Percentiles rank a stretch among this genome's conserved stretches.
Conservation (phyloP, 2,329 filamentous ascomycete genomes). For the Epichloe typhina region DNA sequence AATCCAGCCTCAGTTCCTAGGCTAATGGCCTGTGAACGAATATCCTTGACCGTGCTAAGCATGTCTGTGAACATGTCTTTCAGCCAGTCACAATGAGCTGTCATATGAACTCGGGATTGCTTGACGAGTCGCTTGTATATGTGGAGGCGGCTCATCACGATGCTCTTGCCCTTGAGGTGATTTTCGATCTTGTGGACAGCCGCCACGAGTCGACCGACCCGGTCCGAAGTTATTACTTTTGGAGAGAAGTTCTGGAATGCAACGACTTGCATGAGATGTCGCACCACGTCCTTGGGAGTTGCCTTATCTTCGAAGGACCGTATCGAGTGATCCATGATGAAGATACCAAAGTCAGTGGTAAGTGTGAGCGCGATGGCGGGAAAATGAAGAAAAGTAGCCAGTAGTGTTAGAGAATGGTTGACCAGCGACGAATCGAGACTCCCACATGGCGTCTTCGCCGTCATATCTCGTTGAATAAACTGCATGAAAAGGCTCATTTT, state of each 20-base stretch:
- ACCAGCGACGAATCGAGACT: slow-evolving; percentile 54
- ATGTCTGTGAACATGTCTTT: slow-evolving; percentile 71
- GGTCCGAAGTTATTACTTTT: slow-evolving; percentile 59
- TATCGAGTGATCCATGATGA: slow-evolving; percentile 71
- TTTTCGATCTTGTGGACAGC: slow-evolving; percentile 61
- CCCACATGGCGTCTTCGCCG: slow-evolving; percentile 42
- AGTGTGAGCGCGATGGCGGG: slow-evolving; percentile 57
- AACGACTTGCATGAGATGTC: slow-evolving; percentile 68
- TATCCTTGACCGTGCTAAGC: slow-evolving; percentile 65
- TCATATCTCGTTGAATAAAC: slow-evolving; percentile 74
- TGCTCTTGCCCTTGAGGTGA: slow-evolving; percentile 65
- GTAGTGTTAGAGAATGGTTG: slow-evolving; percentile 64
- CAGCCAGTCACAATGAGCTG: slow-evolving; percentile 63
- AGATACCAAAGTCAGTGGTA: slow-evolving; percentile 64
- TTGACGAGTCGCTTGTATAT: slow-evolving; percentile 68
- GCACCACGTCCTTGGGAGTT: slow-evolving; percentile 63
- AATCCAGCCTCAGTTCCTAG: slow-evolving; percentile 61
- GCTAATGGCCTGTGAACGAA: slow-evolving; percentile 59
- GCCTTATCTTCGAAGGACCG: slow-evolving; percentile 54
- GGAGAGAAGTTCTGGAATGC: slow-evolving; percentile 66
- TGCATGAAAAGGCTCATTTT: slow-evolving; percentile 69
- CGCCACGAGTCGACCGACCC: slow-evolving; percentile 56
- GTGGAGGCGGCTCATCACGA: slow-evolving; percentile 60
- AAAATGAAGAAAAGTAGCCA: slow-evolving; percentile 65
- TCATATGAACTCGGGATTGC: slow-evolving; percentile 59